Percentiles rank a stretch among this genome's conserved stretches.
Conservation (phyloP, 768 basidiomycete genomes). For the Floccularia luteovirens region DNA sequence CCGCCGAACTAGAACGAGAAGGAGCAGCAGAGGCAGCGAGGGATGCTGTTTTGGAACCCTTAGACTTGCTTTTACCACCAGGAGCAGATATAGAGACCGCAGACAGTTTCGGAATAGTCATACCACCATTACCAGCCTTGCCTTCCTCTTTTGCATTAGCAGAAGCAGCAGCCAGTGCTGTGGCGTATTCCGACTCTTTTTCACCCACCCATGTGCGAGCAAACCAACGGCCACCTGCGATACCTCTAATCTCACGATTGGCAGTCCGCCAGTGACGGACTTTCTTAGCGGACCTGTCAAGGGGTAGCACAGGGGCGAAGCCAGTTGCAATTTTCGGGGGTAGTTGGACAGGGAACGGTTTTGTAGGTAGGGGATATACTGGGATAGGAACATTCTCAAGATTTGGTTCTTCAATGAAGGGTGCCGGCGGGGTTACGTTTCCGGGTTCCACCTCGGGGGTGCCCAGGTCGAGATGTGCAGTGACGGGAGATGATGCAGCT, state of each 20-base stretch:
- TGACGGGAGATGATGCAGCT: conserved; percentile 65
- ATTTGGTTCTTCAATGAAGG: conserved; percentile 34
- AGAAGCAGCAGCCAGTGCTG: conserved; percentile 20
- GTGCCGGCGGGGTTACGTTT: conserved; percentile 22
- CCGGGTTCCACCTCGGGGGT: conserved; percentile 44
- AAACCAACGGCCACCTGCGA: conserved; percentile 82
- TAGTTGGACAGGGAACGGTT: conserved; percentile 76
- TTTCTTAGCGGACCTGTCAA: conserved; percentile 57
- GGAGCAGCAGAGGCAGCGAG: conserved; percentile 41
- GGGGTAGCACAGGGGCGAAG: conserved; percentile 56
- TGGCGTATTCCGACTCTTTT: conserved; percentile 64
- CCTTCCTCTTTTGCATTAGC: conserved; percentile 22
- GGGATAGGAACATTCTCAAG: conserved; percentile 60
- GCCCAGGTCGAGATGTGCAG: conserved; percentile 35
- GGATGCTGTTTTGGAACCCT: conserved; percentile 32
- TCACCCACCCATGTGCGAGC: conserved; percentile 77
- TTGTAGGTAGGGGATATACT: conserved; percentile 72
- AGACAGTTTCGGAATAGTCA: conserved; percentile 29
- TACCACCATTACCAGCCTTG: conserved; percentile 13
- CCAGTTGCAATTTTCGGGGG: conserved; percentile 71
- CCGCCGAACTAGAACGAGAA: conserved; percentile 50
- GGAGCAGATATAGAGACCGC: conserved; percentile 40
- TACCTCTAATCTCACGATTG: conserved; percentile 72
- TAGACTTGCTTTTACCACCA: conserved; percentile 25
- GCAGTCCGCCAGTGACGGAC: conserved; percentile 70